phyloP scores from a whole-genome alignment of 192 early-diverging fungal genomes.

The Backusella parvicylindrica region DNA sequence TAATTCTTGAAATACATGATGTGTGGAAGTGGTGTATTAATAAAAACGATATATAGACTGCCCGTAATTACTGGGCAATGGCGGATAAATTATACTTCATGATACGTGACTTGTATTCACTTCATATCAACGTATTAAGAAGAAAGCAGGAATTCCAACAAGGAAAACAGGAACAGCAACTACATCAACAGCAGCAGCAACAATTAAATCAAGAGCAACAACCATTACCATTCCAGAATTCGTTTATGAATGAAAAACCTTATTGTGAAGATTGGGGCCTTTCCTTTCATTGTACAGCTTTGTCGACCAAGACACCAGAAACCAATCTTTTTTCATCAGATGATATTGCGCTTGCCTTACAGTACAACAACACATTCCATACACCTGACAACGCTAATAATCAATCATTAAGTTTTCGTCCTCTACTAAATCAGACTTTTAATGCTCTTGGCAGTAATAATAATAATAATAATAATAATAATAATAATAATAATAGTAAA shows the following conservation, averaged over 20 bases:
- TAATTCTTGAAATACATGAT: background rate
- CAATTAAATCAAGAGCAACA: background rate
- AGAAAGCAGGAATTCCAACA: background rate
- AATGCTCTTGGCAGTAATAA: background rate
- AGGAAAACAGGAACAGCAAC: background rate
- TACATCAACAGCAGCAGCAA: conserved; percentile 2
- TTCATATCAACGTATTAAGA: conserved; percentile 28
- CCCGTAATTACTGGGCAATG: conserved; percentile 50
- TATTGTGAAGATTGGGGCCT: background rate
- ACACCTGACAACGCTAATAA: background rate
- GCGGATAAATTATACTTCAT: conserved; percentile 53
- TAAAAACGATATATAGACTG: conserved; percentile 8
- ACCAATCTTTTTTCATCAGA: background rate
- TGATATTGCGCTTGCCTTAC: background rate
- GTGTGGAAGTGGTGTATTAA: background rate
- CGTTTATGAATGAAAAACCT: background rate
- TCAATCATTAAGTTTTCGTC: background rate
- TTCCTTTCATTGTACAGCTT: background rate
- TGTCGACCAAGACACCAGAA: background rate
- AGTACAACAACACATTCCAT: background rate
- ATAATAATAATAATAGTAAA: background rate
- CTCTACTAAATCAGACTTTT: background rate
- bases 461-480: background rate
- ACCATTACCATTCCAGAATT: background rate
- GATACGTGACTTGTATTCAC: conserved; percentile 48